phyloP scores from a whole-genome alignment of 2,329 filamentous ascomycete species.

The Shiraia bambusicola region DNA sequence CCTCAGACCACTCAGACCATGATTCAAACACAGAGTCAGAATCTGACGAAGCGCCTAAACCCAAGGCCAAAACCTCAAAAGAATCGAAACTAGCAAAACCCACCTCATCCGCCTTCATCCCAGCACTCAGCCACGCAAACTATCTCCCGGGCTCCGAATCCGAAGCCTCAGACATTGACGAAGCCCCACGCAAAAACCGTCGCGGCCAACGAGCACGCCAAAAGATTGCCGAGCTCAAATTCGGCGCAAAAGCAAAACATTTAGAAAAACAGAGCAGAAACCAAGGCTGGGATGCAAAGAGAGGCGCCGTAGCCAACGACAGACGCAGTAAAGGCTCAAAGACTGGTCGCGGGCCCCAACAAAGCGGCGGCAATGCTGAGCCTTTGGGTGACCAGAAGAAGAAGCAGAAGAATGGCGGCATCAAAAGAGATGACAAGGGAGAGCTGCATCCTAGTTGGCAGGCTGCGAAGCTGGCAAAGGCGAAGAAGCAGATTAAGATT shows the following conservation, averaged over 20 bases:
- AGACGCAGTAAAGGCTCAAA: constrained; percentile 22
- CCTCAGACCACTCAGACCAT: constrained; percentile 16
- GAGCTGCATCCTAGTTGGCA: constrained; percentile 66
- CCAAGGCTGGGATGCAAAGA: constrained; percentile 60
- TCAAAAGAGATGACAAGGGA: constrained; percentile 51
- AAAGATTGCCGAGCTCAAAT: constrained; percentile 80
- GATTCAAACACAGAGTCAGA: constrained; percentile 20
- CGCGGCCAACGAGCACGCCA: constrained; percentile 76
- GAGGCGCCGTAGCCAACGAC: constrained; percentile 53
- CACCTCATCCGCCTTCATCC: constrained; percentile 64
- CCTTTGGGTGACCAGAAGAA: constrained; percentile 29
- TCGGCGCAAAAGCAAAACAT: constrained; percentile 69
- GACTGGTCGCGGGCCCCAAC: constrained; percentile 27
- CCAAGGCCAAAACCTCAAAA: constrained; percentile 5
- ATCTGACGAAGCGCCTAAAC: constrained; percentile 20
- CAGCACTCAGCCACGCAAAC: constrained; percentile 72
- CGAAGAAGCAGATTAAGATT: constrained; percentile 51
- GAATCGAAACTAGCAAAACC: constrained; percentile 8
- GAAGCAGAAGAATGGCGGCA: constrained; percentile 50
- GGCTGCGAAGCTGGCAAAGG: constrained; percentile 62
- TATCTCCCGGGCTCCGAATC: constrained; percentile 79
- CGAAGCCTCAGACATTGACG: constrained; percentile 61
- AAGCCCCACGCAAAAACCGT: constrained; percentile 66
- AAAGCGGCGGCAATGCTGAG: constrained; percentile 36
- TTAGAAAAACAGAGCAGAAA: constrained; percentile 53